Percentiles rank a stretch among this genome's conserved stretches.
These are phyloP conservation scores for Hylodesmum podocarpum DNA, from an alignment of 306 rosid genomes.

Conservation along the genomic window DNA sequence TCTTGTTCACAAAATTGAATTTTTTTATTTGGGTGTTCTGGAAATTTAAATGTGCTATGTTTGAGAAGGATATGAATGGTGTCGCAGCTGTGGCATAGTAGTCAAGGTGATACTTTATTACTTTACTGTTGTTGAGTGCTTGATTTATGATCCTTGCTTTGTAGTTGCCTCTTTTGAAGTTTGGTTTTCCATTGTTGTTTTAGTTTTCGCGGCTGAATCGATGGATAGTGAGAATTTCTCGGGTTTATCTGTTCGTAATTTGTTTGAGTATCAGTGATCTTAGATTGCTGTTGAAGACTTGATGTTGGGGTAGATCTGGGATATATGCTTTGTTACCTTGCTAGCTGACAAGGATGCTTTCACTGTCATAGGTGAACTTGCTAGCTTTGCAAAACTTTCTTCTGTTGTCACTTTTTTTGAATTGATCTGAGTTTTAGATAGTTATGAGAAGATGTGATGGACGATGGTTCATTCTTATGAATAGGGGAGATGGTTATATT, in stretches of 20 bases:
- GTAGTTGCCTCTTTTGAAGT: neutral
- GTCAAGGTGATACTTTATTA: neutral
- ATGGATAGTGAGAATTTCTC: neutral
- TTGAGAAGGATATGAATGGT: neutral
- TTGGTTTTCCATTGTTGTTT: neutral
- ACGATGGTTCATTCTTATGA: neutral
- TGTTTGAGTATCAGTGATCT: neutral
- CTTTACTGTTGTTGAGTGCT: neutral
- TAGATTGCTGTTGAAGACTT: neutral
- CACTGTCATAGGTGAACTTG: neutral
- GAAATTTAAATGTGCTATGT: neutral
- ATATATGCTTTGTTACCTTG: neutral
- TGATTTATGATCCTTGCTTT: constrained; percentile 1
- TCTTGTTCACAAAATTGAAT: too few species aligned
- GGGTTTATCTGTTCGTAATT: neutral
- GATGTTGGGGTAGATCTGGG: neutral
- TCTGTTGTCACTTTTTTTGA: neutral
- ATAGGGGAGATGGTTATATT: neutral
- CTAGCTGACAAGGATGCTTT: neutral
- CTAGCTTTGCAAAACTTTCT: neutral
- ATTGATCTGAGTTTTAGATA: neutral
- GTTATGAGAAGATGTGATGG: neutral
- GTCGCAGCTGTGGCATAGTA: neutral
- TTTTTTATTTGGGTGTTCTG: neutral
- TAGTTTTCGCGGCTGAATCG: neutral